phyloP scores from a whole-genome alignment of 805 yeast species.

The Teunomyces gatunensis region DNA sequence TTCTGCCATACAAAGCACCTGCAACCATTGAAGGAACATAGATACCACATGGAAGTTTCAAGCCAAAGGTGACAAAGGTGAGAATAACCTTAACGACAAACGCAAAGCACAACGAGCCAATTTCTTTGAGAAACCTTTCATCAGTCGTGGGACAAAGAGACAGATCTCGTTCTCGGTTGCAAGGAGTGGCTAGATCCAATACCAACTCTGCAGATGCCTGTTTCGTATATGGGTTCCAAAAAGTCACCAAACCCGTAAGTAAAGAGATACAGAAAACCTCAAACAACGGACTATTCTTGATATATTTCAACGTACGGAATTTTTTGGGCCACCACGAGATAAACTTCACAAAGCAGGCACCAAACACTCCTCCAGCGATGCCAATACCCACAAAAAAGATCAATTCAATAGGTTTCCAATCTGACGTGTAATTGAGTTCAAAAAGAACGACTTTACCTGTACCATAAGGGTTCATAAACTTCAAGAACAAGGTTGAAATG shows the following conservation, averaged over 20 bases:
- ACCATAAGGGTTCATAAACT: slow-evolving; percentile 55
- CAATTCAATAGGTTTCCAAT: slow-evolving; percentile 52
- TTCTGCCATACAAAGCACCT: slow-evolving; percentile 59
- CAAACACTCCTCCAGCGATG: slow-evolving; percentile 52
- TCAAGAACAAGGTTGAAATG: slow-evolving; percentile 48
- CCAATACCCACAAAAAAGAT: slow-evolving; percentile 47
- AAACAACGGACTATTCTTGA: slow-evolving; percentile 37
- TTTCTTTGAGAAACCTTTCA: slow-evolving; percentile 27
- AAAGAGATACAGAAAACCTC: slow-evolving; percentile 47
- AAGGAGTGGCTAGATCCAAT: slow-evolving; percentile 49
- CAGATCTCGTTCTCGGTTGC: slow-evolving; percentile 29
- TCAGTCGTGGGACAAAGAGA: slow-evolving; percentile 28
- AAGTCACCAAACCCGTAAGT: slow-evolving; percentile 47
- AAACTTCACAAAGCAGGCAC: slow-evolving; percentile 49
- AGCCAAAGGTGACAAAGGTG: slow-evolving; percentile 55
- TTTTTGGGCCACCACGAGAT: slow-evolving; percentile 44
- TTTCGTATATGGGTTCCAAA: slow-evolving; percentile 48
- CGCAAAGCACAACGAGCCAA: slow-evolving; percentile 37
- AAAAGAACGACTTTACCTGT: slow-evolving; percentile 58
- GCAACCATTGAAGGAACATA: slow-evolving; percentile 64
- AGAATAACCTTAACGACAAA: slow-evolving; percentile 43
- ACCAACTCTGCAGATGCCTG: slow-evolving; percentile 50
- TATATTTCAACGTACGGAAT: slow-evolving; percentile 30
- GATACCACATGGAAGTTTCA: slow-evolving; percentile 58
- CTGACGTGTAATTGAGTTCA: slow-evolving; percentile 48